Evolutionary conservation across 2,329 filamentous ascomycete species (phyloP), one percentile per base, ranked within the genome.

Genomic region (Phyllosticta ampelicida): DNA sequence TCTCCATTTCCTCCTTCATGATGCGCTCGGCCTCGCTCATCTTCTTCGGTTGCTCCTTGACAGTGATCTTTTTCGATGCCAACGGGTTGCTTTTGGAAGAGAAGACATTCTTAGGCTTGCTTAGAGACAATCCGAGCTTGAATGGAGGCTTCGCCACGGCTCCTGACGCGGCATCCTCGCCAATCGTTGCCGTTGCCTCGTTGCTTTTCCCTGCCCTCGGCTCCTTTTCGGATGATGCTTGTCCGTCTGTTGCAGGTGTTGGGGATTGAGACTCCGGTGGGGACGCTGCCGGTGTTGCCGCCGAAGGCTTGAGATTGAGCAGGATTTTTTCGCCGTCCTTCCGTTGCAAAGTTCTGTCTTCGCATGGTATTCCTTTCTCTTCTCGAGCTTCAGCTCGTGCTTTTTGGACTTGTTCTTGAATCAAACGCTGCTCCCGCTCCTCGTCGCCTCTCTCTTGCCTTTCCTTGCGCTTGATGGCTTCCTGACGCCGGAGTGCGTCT

Each of bases 361-460:
- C 76, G 2, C 73, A 73, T 69, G 72, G 20, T 2, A 73, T 73
- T 1, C 64, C 59, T 23, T 71, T 74, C 1, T 72, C 73, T 58
- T 80, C 78, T 3, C 78, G 68, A 5, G 67, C 69, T 51, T 71
- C 68, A 9, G 62, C 63, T 60, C 66, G 69, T 13, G 65, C 68
- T 56, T 71, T 71, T 70, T 83, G 82, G 53, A 97, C 88, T 77
- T 97, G 94, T 68, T 89, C 87, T 65, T 82, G 80, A 51, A 99
- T 85, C 76, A 91, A 78, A 67, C 82, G 83, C 72, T 92, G 86
- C 73, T 97, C 91, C 53, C 90, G 75, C 73, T 95, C 89, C 70
- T 97, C 92, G 65, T 96, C 91, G 1, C 90, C 90, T 64, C 88
- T 89, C 66, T 96, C 91, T 71, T 91, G 85, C 58, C 87, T 82